Percentiles rank a stretch among this genome's conserved stretches.
Conservation (phyloP, 176 grass and related monocot genomes). For the Aechmea fasciata region DNA sequence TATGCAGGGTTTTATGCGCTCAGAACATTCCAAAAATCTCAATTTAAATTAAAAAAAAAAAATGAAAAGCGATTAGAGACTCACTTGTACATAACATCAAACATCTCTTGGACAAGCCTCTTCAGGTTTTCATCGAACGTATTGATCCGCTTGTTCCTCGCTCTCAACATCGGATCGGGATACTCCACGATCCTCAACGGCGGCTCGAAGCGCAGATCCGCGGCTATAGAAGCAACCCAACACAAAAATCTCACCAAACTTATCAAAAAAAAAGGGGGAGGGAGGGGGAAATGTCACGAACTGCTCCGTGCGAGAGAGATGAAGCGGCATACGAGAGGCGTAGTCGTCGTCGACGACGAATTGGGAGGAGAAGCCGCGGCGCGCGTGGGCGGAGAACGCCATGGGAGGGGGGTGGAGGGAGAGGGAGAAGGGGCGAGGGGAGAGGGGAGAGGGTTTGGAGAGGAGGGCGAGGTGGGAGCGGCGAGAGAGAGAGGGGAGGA, state of each 20-base stretch:
- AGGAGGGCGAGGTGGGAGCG: neutral
- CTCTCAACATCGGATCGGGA: constrained; percentile 70
- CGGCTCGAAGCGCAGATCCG: constrained; percentile 65
- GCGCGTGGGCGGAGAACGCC: constrained; percentile 18
- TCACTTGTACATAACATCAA: constrained; percentile 98
- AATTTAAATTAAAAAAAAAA: no score
- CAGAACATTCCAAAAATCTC: no score
- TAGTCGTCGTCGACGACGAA: constrained; percentile 38
- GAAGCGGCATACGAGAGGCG: constrained; percentile 40
- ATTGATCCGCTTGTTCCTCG: constrained; percentile 74
- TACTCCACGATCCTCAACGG: constrained; percentile 78
- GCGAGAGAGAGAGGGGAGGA: constrained; percentile 23
- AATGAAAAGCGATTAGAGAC: neutral
- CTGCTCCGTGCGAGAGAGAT: neutral
- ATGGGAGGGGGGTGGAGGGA: neutral
- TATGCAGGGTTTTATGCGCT: no score
- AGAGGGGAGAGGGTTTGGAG: neutral
- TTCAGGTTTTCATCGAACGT: constrained; percentile 62
- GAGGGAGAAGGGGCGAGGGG: neutral
- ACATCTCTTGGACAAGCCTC: constrained; percentile 67
- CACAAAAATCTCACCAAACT: neutral
- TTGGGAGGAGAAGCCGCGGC: constrained; percentile 25
- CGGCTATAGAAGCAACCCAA: constrained; percentile 31
- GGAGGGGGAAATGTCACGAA: neutral
- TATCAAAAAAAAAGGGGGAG: neutral